phyloP scores from a whole-genome alignment of 208 protist genomes.

The Crithidia fasciculata region DNA sequence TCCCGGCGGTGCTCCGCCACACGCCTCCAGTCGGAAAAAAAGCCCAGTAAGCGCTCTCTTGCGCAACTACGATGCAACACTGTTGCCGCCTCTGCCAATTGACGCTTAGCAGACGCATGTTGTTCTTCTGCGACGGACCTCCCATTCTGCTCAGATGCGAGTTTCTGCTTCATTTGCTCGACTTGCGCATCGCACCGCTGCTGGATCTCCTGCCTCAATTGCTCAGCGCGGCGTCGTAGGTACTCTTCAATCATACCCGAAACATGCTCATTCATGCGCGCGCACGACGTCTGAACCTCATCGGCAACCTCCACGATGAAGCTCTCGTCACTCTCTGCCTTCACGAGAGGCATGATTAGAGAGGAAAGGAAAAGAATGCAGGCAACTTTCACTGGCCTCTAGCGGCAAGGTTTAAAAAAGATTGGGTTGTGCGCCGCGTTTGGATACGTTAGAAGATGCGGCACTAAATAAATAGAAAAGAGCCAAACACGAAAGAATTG shows the following conservation, averaged over 20 bases:
- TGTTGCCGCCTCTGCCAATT: constrained; percentile 4
- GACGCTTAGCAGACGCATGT: constrained; percentile 5
- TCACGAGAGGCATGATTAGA: constrained; percentile 46
- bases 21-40: constrained; percentile 43
- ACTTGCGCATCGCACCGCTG: constrained; percentile 6
- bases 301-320: constrained; percentile 55
- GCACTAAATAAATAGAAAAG: too few species aligned
- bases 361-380: constrained; percentile 10
- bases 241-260: constrained; percentile 72
- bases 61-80: constrained; percentile 11
- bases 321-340: constrained; percentile 48
- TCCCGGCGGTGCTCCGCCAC: constrained; percentile 32
- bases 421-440: too few species aligned
- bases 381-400: neutral
- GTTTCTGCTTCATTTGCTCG: constrained; percentile 4
- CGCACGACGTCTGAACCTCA: constrained; percentile 23
- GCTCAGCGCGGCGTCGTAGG: constrained; percentile 39
- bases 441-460: too few species aligned
- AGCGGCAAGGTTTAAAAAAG: neutral
- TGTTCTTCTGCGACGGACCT: neutral
- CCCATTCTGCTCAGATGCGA: neutral
- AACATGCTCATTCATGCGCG: constrained; percentile 33
- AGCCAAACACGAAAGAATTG: too few species aligned
- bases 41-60: neutral
- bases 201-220: constrained; percentile 16